phyloP scores from a whole-genome alignment of 2,329 filamentous ascomycete genomes.

The Apiospora kogelbergensis region DNA sequence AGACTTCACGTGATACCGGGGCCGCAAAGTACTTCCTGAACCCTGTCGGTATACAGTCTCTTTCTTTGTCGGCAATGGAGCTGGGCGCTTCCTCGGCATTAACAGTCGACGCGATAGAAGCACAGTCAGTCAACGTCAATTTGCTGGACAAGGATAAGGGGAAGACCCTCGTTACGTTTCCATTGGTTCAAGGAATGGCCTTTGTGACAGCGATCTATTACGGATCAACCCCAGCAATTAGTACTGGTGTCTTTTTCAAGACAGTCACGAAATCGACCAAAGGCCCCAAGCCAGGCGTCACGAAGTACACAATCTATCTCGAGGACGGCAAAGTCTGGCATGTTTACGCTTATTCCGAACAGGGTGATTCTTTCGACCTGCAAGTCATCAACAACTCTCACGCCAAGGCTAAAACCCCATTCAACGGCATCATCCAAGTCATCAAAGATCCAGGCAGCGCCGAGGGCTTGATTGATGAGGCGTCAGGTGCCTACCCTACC shows the following conservation, averaged over 20 bases:
- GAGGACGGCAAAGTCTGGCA: constrained; percentile 77
- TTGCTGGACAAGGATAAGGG: constrained; percentile 56
- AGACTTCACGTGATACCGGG: constrained; percentile 51
- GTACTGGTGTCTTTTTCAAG: constrained; percentile 73
- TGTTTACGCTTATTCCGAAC: constrained; percentile 68
- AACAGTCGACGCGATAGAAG: constrained; percentile 53
- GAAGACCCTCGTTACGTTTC: constrained; percentile 68
- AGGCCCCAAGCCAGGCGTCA: constrained; percentile 62
- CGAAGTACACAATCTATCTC: constrained; percentile 74
- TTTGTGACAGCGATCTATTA: constrained; percentile 80
- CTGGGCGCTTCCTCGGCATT: constrained; percentile 61
- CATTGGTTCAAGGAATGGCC: constrained; percentile 85
- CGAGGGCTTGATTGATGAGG: constrained; percentile 71
- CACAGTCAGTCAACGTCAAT: constrained; percentile 65
- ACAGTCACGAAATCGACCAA: constrained; percentile 58
- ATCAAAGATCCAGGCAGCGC: constrained; percentile 70
- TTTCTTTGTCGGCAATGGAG: constrained; percentile 78
- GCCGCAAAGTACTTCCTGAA: constrained; percentile 75
- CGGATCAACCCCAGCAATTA: constrained; percentile 68
- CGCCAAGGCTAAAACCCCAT: constrained; percentile 65
- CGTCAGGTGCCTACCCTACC: constrained; percentile 73
- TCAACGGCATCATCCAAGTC: constrained; percentile 79
- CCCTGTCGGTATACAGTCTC: constrained; percentile 77
- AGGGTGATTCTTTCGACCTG: constrained; percentile 64
- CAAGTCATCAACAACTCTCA: constrained; percentile 64